phyloP scores from a whole-genome alignment of 2,329 filamentous ascomycete genomes.

The Xylaria polymorpha region DNA sequence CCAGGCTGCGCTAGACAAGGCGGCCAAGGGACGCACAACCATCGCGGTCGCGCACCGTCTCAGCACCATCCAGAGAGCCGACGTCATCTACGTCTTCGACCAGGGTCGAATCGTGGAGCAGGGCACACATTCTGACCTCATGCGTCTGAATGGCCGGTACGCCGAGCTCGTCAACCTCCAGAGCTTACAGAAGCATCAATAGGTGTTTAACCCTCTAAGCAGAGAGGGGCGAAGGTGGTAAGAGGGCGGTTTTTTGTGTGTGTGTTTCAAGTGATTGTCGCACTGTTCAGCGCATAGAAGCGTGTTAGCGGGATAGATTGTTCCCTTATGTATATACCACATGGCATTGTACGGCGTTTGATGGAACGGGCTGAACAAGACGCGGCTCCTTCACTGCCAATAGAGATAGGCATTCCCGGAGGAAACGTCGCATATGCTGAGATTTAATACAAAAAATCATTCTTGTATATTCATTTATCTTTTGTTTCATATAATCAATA shows the following conservation, averaged over 20 bases:
- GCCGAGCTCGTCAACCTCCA: slow-evolving; percentile 84
- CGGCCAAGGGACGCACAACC: slow-evolving; percentile 85
- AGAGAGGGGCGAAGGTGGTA: background rate
- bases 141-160: slow-evolving; percentile 77
- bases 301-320: slow-evolving; percentile 19
- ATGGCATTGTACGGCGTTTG: slow-evolving; percentile 36
- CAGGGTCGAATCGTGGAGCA: slow-evolving; percentile 86
- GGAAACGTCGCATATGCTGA: slow-evolving; percentile 2
- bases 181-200: slow-evolving; percentile 72
- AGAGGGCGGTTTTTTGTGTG: background rate
- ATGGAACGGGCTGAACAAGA: background rate
- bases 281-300: background rate
- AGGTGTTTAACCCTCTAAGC: slow-evolving; percentile 11
- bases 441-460: slow-evolving; percentile 6
- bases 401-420: slow-evolving; percentile 4
- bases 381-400: background rate
- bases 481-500: background rate
- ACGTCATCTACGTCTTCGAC: slow-evolving; percentile 97
- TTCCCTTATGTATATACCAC: slow-evolving; percentile 12
- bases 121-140: slow-evolving; percentile 80
- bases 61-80: slow-evolving; percentile 93
- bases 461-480: background rate
- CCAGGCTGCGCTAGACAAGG: slow-evolving; percentile 82
- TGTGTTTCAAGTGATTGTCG: slow-evolving; percentile 18
- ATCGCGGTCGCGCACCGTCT: slow-evolving; percentile 94